phyloP scores from a whole-genome alignment of 2,329 filamentous ascomycete species.

The Sordariomycetes sp. region DNA sequence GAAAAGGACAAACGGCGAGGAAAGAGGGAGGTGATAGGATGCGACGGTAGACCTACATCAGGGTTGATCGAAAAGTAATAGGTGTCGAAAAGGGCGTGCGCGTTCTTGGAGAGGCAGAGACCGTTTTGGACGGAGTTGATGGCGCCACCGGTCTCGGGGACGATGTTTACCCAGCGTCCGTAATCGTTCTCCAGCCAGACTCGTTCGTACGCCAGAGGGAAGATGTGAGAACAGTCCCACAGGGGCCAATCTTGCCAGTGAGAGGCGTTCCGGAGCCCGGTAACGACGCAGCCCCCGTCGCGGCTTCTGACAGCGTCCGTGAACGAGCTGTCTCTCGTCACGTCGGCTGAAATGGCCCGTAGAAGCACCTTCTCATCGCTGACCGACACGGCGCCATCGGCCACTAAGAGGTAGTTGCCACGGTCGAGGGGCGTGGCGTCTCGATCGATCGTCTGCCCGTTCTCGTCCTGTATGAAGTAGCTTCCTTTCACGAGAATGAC shows the following conservation, averaged over 20 bases:
- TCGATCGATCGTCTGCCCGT: neutral
- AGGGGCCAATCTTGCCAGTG: slow-evolving; percentile 6
- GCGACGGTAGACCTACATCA: slow-evolving; percentile 9
- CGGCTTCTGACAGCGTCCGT: neutral
- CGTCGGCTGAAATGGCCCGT: neutral
- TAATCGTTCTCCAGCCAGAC: slow-evolving; percentile 11
- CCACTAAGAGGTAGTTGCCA: neutral
- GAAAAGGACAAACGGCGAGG: neutral
- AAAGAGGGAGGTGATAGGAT: too few species aligned
- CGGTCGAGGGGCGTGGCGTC: neutral
- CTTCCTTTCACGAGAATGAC: neutral
- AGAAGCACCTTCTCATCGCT: neutral
- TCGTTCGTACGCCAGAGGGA: slow-evolving; percentile 12
- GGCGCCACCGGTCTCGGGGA: slow-evolving; percentile 3
- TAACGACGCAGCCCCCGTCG: neutral
- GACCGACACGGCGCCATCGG: neutral
- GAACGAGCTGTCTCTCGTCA: neutral
- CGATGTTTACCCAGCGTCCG: slow-evolving; percentile 1
- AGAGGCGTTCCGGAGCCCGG: neutral
- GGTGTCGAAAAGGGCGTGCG: slow-evolving; percentile 13
- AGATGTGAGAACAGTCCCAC: slow-evolving; percentile 16
- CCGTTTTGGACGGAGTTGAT: slow-evolving; percentile 18
- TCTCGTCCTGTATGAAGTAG: neutral
- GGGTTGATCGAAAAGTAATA: slow-evolving; percentile 15
- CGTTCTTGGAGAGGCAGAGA: slow-evolving; percentile 9